Percentiles rank a stretch among this genome's conserved stretches.
Evolutionary conservation across 805 yeast species (phyloP).

Genomic region (Osmozyma mogii): DNA sequence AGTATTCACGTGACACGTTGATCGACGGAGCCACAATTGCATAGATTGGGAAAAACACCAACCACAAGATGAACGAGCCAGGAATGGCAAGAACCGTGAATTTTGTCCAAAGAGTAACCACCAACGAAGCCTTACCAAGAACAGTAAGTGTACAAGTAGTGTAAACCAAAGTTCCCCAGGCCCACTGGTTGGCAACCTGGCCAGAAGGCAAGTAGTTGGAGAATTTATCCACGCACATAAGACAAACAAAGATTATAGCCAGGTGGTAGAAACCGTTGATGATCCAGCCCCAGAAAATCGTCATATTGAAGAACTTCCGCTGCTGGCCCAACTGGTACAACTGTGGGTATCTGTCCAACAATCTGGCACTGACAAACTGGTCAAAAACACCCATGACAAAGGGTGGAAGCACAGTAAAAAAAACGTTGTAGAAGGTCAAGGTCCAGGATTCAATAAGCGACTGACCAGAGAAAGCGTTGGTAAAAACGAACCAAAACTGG

Average conservation of each 20-base stretch:
- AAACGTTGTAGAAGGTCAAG: slow-evolving; percentile 87
- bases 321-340: slow-evolving; percentile 85
- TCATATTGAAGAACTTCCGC: slow-evolving; percentile 81
- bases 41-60: slow-evolving; percentile 79
- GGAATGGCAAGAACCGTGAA: slow-evolving; percentile 89
- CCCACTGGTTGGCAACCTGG: slow-evolving; percentile 77
- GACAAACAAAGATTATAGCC: slow-evolving; percentile 69
- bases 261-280: slow-evolving; percentile 93
- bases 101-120: slow-evolving; percentile 92
- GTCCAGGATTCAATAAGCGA: slow-evolving; percentile 98
- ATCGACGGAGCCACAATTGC: slow-evolving; percentile 78
- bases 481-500: slow-evolving; percentile 95
- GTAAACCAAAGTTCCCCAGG: slow-evolving; percentile 87
- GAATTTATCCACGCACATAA: slow-evolving; percentile 57
- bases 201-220: slow-evolving; percentile 67
- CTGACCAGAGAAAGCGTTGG: slow-evolving; percentile 90
- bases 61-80: slow-evolving; percentile 82
- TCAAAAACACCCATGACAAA: slow-evolving; percentile 95
- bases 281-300: slow-evolving; percentile 97
- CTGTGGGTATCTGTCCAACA: slow-evolving; percentile 87
- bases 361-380: slow-evolving; percentile 86
- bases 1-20: slow-evolving; percentile 74
- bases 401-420: slow-evolving; percentile 93
- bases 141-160: slow-evolving; percentile 85
- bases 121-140: slow-evolving; percentile 88